Conservation (phyloP, 2,329 filamentous ascomycete genomes). For the Penicillium sp. region DNA sequence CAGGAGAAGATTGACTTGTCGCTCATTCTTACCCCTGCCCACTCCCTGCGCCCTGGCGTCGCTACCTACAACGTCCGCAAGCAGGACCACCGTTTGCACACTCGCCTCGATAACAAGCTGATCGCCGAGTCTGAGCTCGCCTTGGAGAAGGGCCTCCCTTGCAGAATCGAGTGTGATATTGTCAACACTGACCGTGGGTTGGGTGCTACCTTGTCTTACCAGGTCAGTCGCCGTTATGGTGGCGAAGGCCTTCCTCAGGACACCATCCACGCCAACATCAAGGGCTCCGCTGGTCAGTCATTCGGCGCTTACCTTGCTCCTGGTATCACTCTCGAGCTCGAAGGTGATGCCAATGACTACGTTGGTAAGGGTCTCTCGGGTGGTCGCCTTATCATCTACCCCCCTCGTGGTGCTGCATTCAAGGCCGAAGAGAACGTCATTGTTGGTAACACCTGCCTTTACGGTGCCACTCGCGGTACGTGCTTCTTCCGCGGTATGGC, state of each 20-base stretch:
- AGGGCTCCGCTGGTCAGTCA: constrained; percentile 90
- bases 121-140: constrained; percentile 92
- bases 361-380: constrained; percentile 93
- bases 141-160: constrained; percentile 85
- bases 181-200: constrained; percentile 93
- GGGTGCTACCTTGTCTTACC: constrained; percentile 89
- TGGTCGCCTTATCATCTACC: constrained; percentile 86
- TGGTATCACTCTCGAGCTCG: constrained; percentile 86
- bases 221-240: constrained; percentile 85
- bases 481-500: constrained; percentile 97
- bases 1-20: constrained; percentile 88
- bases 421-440: constrained; percentile 94
- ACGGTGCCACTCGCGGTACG: constrained; percentile 80
- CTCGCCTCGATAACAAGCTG: constrained; percentile 90
- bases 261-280: constrained; percentile 91
- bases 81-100: constrained; percentile 89
- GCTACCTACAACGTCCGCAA: constrained; percentile 97
- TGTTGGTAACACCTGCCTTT: constrained; percentile 88
- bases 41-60: constrained; percentile 85
- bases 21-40: constrained; percentile 83
- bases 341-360: constrained; percentile 94
- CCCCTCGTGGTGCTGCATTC: constrained; percentile 79
- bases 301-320: constrained; percentile 91
- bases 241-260: constrained; percentile 82
- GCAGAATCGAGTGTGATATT: constrained; percentile 87